Evolutionary conservation across 1,139 yeast species (phyloP).

Genomic region (Candida sp.): DNA sequence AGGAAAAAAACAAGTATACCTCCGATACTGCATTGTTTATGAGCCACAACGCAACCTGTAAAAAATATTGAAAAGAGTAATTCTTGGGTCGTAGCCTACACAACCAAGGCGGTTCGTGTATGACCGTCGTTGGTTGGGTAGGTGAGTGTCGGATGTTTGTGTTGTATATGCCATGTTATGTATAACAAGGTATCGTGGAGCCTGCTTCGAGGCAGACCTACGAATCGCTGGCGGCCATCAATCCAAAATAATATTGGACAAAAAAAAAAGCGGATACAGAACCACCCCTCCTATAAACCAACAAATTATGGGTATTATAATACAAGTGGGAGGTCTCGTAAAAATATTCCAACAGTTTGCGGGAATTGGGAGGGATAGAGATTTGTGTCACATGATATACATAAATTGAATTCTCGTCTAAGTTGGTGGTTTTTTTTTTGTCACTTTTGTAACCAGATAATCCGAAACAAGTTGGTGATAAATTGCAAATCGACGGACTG

Average conservation of each 20-base stretch:
- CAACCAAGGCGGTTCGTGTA: background rate
- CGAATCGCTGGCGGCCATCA: no score
- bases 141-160: background rate
- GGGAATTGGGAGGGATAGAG: background rate
- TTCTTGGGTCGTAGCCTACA: background rate
- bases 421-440: background rate
- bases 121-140: background rate
- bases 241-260: no score
- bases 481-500: background rate
- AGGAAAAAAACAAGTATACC: no score
- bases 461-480: background rate
- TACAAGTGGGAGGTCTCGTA: background rate
- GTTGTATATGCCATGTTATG: background rate
- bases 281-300: no score
- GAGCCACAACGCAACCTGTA: background rate
- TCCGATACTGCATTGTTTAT: background rate
- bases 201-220: background rate
- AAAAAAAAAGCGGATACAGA: no score
- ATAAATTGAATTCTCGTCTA: background rate
- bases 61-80: background rate
- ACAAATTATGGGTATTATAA: no score
- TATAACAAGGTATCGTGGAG: background rate
- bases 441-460: background rate
- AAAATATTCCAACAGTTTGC: background rate
- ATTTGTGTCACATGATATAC: constrained; percentile 2